Evolutionary conservation across 2,329 filamentous ascomycete genomes (phyloP).

Genomic region (Annulohypoxylon truncatum): DNA sequence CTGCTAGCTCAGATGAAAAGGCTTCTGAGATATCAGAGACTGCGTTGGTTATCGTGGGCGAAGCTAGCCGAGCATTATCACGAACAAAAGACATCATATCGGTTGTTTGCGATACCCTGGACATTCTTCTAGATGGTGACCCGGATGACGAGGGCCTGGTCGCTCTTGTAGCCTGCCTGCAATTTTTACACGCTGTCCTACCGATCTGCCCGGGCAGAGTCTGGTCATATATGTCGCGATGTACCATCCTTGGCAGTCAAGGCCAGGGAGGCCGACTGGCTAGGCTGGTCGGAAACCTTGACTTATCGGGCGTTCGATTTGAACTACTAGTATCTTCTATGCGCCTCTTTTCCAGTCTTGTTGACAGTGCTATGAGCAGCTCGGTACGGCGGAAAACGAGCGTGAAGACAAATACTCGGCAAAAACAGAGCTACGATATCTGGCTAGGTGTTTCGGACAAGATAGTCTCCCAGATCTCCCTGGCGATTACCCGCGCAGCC

Average conservation of each 20-base stretch:
- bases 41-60: slow-evolving; percentile 64
- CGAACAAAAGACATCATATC: slow-evolving; percentile 80
- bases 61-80: slow-evolving; percentile 66
- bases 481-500: slow-evolving; percentile 78
- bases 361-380: slow-evolving; percentile 79
- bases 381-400: slow-evolving; percentile 73
- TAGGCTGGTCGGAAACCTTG: slow-evolving; percentile 82
- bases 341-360: slow-evolving; percentile 77
- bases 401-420: slow-evolving; percentile 60
- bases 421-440: slow-evolving; percentile 62
- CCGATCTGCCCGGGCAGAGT: slow-evolving; percentile 82
- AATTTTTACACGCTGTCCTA: slow-evolving; percentile 81
- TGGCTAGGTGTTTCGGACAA: slow-evolving; percentile 83
- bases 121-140: slow-evolving; percentile 72
- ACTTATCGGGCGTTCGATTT: slow-evolving; percentile 81
- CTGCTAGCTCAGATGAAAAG: slow-evolving; percentile 35
- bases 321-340: slow-evolving; percentile 81
- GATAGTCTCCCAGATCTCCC: slow-evolving; percentile 76
- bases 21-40: slow-evolving; percentile 45
- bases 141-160: slow-evolving; percentile 74
- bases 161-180: slow-evolving; percentile 76
- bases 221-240: slow-evolving; percentile 89
- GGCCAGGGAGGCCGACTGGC: slow-evolving; percentile 81
- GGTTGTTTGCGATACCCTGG: slow-evolving; percentile 86
- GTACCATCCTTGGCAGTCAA: slow-evolving; percentile 80